Evolutionary conservation across 441 rosid genomes (phyloP).

Genomic region (Croton setiger): DNA sequence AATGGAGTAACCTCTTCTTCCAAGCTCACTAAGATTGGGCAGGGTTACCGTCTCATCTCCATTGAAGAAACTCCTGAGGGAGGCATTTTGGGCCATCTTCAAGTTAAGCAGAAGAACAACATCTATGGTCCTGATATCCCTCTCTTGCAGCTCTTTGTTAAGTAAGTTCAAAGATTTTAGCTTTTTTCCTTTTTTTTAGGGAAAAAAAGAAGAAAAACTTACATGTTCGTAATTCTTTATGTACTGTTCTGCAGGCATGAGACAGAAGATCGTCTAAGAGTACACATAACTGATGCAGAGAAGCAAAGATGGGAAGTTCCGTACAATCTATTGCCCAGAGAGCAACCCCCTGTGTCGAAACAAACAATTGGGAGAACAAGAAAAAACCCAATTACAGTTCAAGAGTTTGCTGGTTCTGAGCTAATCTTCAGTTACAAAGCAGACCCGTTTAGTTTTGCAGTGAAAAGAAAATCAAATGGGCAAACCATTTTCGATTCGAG

Average conservation of each 20-base stretch:
- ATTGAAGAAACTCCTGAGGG: conserved; percentile 73
- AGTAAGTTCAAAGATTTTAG: conserved; percentile 37
- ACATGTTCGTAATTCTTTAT: background rate
- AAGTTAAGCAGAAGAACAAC: conserved; percentile 63
- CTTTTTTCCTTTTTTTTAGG: background rate
- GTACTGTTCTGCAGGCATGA: conserved; percentile 59
- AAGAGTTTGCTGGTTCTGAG: conserved; percentile 57
- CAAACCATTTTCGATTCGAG: conserved; percentile 77
- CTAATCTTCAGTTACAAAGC: conserved; percentile 58
- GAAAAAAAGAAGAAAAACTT: background rate
- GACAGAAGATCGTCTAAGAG: conserved; percentile 63
- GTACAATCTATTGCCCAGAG: conserved; percentile 72
- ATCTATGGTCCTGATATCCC: conserved; percentile 86
- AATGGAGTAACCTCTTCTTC: conserved; percentile 32
- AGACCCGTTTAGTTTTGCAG: conserved; percentile 87
- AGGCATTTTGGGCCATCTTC: conserved; percentile 67
- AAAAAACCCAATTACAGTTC: conserved; percentile 42
- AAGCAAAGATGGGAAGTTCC: conserved; percentile 96
- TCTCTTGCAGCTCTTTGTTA: conserved; percentile 66
- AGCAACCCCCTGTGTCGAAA: conserved; percentile 53
- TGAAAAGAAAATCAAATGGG: conserved; percentile 72
- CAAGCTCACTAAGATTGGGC: conserved; percentile 52
- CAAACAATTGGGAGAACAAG: conserved; percentile 47
- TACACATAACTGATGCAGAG: conserved; percentile 80
- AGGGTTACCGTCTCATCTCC: conserved; percentile 87